Evolutionary conservation across 116 monocot genomes (phyloP).

Genomic region (Trichopus zeylanicus): DNA sequence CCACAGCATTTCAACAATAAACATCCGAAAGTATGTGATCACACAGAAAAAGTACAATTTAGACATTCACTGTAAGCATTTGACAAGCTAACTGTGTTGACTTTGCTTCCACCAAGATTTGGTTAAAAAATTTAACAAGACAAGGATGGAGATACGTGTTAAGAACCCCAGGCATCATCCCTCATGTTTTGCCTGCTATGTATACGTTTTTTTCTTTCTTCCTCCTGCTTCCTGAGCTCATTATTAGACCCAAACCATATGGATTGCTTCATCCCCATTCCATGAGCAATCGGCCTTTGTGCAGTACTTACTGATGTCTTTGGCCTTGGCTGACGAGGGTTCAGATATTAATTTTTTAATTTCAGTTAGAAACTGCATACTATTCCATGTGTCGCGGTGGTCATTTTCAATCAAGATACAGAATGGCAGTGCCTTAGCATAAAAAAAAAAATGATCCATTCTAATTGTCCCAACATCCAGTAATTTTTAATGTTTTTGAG

Average conservation of each 20-base stretch:
- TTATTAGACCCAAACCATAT: slow-evolving; percentile 22
- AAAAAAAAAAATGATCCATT: not conserved
- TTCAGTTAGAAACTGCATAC: no score
- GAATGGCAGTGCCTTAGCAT: not conserved
- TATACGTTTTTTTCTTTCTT: slow-evolving; percentile 63
- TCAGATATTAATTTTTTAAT: slow-evolving; percentile 40
- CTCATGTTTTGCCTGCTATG: slow-evolving; percentile 41
- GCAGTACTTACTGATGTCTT: slow-evolving; percentile 84
- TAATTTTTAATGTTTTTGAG: no score
- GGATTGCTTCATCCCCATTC: slow-evolving; percentile 57
- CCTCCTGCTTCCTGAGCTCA: slow-evolving; percentile 72
- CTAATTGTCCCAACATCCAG: no score
- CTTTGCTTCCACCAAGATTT: no score
- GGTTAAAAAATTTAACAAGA: no score
- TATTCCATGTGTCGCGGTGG: no score
- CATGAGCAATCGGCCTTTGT: slow-evolving; percentile 75
- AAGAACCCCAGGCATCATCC: slow-evolving; percentile 87
- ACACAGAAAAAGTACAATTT: no score
- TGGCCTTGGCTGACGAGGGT: slow-evolving; percentile 72
- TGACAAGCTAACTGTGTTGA: no score
- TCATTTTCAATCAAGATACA: not conserved
- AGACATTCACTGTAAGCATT: no score
- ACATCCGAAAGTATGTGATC: no score
- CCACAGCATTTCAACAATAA: no score
- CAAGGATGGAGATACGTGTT: no score